Percentiles rank a stretch among this genome's conserved stretches.
phyloP scores from a whole-genome alignment of 805 yeast species.

The Candida nanaspora region DNA sequence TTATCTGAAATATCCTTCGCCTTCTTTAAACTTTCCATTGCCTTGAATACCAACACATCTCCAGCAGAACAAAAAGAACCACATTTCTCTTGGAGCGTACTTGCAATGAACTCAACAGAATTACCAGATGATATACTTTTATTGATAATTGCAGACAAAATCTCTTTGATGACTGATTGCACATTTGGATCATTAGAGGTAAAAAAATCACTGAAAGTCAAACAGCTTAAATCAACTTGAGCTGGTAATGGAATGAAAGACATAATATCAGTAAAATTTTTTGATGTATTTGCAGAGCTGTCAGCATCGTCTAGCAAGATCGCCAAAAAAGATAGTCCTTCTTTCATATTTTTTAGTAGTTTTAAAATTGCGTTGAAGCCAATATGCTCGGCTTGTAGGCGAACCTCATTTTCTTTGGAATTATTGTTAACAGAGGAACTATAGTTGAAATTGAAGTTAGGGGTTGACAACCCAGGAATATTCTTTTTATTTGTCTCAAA shows the following conservation, averaged over 20 bases:
- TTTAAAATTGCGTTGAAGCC: slow-evolving; percentile 75
- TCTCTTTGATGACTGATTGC: slow-evolving; percentile 68
- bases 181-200: slow-evolving; percentile 54
- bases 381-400: slow-evolving; percentile 84
- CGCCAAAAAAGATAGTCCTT: slow-evolving; percentile 82
- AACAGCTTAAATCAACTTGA: slow-evolving; percentile 57
- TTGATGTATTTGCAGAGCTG: slow-evolving; percentile 19
- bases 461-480: slow-evolving; percentile 57
- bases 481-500: slow-evolving; percentile 57
- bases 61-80: slow-evolving; percentile 91
- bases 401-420: slow-evolving; percentile 47
- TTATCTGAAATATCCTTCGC: slow-evolving; percentile 70
- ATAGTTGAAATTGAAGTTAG: slow-evolving; percentile 41
- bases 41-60: slow-evolving; percentile 90
- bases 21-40: slow-evolving; percentile 82
- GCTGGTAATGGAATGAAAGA: slow-evolving; percentile 60
- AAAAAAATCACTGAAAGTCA: slow-evolving; percentile 71
- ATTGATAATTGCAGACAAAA: slow-evolving; percentile 82
- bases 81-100: slow-evolving; percentile 83
- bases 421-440: slow-evolving; percentile 27
- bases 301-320: slow-evolving; percentile 70
- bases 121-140: slow-evolving; percentile 87
- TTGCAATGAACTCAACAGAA: slow-evolving; percentile 84
- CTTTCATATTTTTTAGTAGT: slow-evolving; percentile 71
- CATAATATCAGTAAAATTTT: slow-evolving; percentile 54